Evolutionary conservation across 345 rosid species (phyloP).

Genomic region (Syzygium oleosum): DNA sequence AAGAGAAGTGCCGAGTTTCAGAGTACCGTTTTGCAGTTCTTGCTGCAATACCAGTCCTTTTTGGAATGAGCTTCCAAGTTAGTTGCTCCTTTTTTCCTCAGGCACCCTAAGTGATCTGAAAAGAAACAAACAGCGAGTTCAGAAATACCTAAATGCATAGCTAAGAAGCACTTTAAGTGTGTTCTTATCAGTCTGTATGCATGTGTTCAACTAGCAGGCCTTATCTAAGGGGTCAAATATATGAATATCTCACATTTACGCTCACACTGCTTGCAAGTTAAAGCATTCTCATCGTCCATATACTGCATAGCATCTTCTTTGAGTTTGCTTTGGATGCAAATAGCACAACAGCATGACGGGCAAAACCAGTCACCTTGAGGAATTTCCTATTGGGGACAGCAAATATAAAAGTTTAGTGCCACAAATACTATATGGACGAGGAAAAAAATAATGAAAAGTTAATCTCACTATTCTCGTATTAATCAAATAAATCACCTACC

Average conservation of each 20-base stretch:
- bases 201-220: neutral
- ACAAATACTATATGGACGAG: neutral
- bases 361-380: conserved; percentile 80
- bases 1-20: neutral
- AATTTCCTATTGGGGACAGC: conserved; percentile 10
- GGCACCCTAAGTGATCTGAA: conserved; percentile 39
- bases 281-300: neutral
- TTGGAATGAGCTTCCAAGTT: neutral
- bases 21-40: conserved; percentile 31
- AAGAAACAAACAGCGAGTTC: neutral
- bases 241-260: conserved; percentile 21
- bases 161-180: neutral
- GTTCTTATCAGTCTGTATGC: neutral
- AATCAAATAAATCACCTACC: conserved; percentile 19
- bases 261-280: conserved; percentile 51
- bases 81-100: neutral
- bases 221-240: neutral
- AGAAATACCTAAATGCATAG: neutral
- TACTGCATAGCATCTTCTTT: conserved; percentile 3
- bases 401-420: neutral
- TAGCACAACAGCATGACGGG: conserved; percentile 57
- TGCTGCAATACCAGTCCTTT: conserved; percentile 50
- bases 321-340: conserved; percentile 29
- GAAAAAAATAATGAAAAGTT: neutral
- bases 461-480: neutral